These are phyloP conservation scores for Rosa persica DNA, from an alignment of 306 rosid species.

Conservation along the genomic window DNA sequence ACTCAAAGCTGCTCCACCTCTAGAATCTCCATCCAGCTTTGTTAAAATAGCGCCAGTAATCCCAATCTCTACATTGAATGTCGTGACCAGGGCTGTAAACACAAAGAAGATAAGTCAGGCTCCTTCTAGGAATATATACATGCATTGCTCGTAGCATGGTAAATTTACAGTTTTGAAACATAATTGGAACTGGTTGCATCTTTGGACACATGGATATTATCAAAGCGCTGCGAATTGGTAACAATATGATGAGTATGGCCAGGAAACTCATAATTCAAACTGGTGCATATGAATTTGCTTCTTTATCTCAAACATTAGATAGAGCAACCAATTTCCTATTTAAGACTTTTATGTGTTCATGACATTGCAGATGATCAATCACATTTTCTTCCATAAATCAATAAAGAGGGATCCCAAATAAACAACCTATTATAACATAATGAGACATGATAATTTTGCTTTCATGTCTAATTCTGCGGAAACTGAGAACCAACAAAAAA, in stretches of 20 bases:
- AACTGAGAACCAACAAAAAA: not conserved
- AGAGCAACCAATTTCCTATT: not conserved
- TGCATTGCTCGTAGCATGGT: not conserved
- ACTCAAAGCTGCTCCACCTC: constrained; percentile 99
- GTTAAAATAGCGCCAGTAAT: constrained; percentile 98
- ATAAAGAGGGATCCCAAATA: not conserved
- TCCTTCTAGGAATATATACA: not conserved
- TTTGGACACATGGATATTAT: not conserved
- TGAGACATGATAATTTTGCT: not conserved
- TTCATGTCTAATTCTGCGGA: not conserved
- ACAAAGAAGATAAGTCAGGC: constrained; percentile 22
- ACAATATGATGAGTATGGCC: not conserved
- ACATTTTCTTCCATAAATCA: not conserved
- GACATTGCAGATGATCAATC: not conserved
- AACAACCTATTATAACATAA: not conserved
- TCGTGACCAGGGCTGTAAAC: constrained; percentile 78
- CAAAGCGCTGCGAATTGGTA: not conserved
- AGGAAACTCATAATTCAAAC: constrained; percentile 1
- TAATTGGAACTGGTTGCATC: not conserved
- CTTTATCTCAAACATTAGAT: not conserved
- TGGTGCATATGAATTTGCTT: not conserved
- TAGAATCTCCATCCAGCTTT: constrained; percentile 98
- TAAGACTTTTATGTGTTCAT: not conserved
- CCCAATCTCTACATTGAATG: constrained; percentile 96
- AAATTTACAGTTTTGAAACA: not conserved